Evolutionary conservation across 2,329 filamentous ascomycete genomes (phyloP), one percentile per base, ranked within the genome.

Genomic region (Colletotrichum sp.): DNA sequence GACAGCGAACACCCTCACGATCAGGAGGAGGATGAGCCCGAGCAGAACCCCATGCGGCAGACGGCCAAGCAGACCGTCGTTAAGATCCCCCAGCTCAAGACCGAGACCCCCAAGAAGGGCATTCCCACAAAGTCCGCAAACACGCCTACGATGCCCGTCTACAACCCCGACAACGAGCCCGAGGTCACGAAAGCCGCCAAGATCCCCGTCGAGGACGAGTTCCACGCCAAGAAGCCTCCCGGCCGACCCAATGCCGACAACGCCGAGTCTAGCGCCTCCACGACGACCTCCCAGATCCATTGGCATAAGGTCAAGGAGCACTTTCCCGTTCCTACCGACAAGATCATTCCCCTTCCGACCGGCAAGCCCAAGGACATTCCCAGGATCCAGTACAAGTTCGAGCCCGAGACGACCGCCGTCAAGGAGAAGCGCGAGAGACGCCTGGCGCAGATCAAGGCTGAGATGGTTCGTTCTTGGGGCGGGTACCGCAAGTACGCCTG

Each of bases 401-500:
- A 86, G n/a, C 83, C 88, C 62, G 96, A 98, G 83, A 88, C 91
- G 0, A 85, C 89, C 9, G 85, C 87, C 13, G 89, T 88, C 32
- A 93, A 91, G 80, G 88, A 89, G 64, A 91, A 92, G 79, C 92
- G 96, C 39, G 84, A 93, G 76, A 85, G 90, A 68, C 93, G 95
- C 73, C 89, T 94, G 74, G 87, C 88, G 10, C 87, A 89, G 49
- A 93, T 99, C 82, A 95, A 93, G 82, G 88, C 90, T 8, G 94
- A 96, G 74, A 95, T 98, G 83, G 87, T 91, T 80, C 93, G 93
- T 80, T 93, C 95, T 1, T 99, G 97, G 96, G 85, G 88, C 6
- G 95, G 95, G 44, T 99, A 99, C 86, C 94, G 91, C 81, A 88
- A 92, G 77, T 89, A 93, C 80, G 96, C 96, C 13, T 97, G 95